Evolutionary conservation across 192 early-diverging fungal species (phyloP).

Genomic region (Coemansia guatemalensis): DNA sequence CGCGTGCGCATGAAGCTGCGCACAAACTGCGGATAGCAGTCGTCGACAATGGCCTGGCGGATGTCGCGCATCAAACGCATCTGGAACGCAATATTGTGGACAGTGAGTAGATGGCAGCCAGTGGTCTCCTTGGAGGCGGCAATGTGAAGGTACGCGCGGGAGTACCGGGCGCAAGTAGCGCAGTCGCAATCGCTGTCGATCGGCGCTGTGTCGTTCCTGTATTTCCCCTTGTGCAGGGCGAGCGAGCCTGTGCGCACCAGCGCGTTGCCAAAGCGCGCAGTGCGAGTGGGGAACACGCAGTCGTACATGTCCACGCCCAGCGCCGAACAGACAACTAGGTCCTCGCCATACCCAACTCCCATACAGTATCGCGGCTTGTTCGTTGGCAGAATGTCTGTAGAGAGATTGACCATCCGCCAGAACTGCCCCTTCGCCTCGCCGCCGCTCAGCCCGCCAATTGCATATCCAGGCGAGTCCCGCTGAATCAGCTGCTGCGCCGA

Average conservation of each 20-base stretch:
- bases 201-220: constrained; percentile 63
- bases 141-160: constrained; percentile 70
- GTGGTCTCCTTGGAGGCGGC: constrained; percentile 73
- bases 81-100: constrained; percentile 86
- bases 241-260: constrained; percentile 72
- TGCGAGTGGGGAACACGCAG: constrained; percentile 88
- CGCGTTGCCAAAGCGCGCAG: constrained; percentile 86
- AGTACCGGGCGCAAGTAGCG: constrained; percentile 71
- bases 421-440: constrained; percentile 85
- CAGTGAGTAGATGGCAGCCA: constrained; percentile 75
- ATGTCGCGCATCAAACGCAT: constrained; percentile 80
- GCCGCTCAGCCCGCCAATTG: constrained; percentile 83
- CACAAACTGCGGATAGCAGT: constrained; percentile 69
- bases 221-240: constrained; percentile 62
- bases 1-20: constrained; percentile 66
- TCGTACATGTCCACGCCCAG: constrained; percentile 91
- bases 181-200: constrained; percentile 80
- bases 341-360: constrained; percentile 86
- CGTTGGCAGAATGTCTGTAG: constrained; percentile 77
- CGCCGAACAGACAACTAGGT: constrained; percentile 82
- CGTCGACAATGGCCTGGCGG: constrained; percentile 66
- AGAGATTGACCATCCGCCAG: constrained; percentile 79
- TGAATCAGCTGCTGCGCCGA: constrained; percentile 80
- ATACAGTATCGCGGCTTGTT: constrained; percentile 90
- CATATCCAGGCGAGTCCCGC: constrained; percentile 80